Percentiles rank a stretch among this genome's conserved stretches.
Conservation (phyloP, 176 grass and related monocot species). For the Themeda triandra region DNA sequence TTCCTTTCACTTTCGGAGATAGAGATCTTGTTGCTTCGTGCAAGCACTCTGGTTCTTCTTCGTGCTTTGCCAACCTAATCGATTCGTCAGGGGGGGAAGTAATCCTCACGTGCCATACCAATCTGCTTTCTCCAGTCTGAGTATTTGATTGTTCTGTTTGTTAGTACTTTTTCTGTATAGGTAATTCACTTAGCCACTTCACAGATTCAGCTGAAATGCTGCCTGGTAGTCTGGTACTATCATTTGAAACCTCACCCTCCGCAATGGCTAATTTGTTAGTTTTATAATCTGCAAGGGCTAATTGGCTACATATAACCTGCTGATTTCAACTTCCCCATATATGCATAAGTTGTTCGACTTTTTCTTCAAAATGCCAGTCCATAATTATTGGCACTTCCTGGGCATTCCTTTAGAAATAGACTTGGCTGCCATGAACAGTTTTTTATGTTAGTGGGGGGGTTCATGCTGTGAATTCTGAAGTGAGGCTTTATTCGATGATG, state of each 20-base stretch:
- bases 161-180: background rate
- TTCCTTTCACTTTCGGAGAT: background rate
- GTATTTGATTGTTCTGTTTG: background rate
- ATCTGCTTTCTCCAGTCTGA: background rate
- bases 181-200: background rate
- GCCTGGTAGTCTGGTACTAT: background rate
- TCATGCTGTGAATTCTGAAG: background rate
- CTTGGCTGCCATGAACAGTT: background rate
- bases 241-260: background rate
- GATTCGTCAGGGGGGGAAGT: background rate
- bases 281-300: background rate
- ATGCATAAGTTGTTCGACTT: background rate
- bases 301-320: background rate
- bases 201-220: slow-evolving; percentile 1
- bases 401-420: background rate
- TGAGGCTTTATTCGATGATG: background rate
- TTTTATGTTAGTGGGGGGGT: background rate
- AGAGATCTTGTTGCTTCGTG: slow-evolving; percentile 11
- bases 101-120: background rate
- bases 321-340: background rate
- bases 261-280: background rate
- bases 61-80: background rate
- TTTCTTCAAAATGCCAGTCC: background rate
- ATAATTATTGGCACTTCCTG: background rate
- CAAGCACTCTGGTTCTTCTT: background rate